Evolutionary conservation across 768 basidiomycete species (phyloP), one percentile per base, ranked within the genome.

Genomic region (Hortiboletus flavorubellus): DNA sequence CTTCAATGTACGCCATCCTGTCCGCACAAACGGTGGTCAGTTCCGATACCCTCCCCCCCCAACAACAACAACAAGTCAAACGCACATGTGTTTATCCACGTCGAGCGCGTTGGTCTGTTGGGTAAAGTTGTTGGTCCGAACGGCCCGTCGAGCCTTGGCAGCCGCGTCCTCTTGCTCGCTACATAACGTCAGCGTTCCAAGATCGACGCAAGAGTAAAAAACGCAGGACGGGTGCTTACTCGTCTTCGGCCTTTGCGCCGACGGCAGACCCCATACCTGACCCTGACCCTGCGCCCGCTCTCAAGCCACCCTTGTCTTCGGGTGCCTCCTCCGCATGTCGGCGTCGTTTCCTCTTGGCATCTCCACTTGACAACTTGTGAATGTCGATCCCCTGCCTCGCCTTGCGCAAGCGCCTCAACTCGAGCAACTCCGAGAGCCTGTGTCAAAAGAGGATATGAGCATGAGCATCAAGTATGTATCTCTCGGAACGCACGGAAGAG

Each of bases 1-100:
- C 85, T 64, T 98, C 97, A 47, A 99, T 98, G 66, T 96, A 98
- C 2, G 89, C 92, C 90, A 98, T 93, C 96, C 94, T 60, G 39
- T 26, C 26, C 26, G 26, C 26, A 26, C 26, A 26, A 26, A 5
- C 26, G 26, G 2, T 15, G 33, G 14, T 38, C 16, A 43, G 15
- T 12, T 21, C 48, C 14, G 18, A 21, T n/a, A 37, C 33, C 26
- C 26, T 26, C 26, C 26, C 26, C 26, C 26, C 26, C 26, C 3
- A 26, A 30, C 29, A 7, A 34, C 26, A 35, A 33, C 18, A 38
- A 35, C n/a, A 4, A 75, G 30, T 2, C 2, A 9, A 39, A 29
- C 2, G 33, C 14, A 94, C 96, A 98, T 98, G 66, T 98, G 97
- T 67, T 98, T 98, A 75, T 99, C 96, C 26, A 97, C 94, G 67